phyloP scores from a whole-genome alignment of 2,329 filamentous ascomycete genomes.

The Arachnopeziza araneosa region DNA sequence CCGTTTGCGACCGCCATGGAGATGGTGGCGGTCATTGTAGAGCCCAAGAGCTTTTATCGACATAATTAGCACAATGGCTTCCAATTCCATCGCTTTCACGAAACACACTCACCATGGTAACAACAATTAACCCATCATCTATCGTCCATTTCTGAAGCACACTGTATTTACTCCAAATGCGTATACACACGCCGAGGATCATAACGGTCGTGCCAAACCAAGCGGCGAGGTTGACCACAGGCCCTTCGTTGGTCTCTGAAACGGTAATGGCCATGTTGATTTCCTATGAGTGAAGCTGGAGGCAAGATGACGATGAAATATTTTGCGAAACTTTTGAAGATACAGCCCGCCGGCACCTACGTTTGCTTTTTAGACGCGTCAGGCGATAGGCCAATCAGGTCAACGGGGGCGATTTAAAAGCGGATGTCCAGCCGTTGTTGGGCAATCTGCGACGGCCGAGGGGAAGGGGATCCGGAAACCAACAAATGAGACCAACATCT shows the following conservation, averaged over 20 bases:
- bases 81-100: neutral
- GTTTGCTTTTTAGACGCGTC: neutral
- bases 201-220: constrained; percentile 34
- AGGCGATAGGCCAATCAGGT: neutral
- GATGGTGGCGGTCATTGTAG: constrained; percentile 1
- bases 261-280: constrained; percentile 28
- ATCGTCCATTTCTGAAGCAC: constrained; percentile 11
- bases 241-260: constrained; percentile 35
- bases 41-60: neutral
- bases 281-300: neutral
- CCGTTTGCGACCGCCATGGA: constrained; percentile 13
- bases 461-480: neutral
- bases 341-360: neutral
- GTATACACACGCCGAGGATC: constrained; percentile 32
- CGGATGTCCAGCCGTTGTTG: too few relatives aligned
- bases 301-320: neutral
- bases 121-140: constrained; percentile 15
- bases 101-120: constrained; percentile 10
- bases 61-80: neutral
- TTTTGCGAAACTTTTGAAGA: neutral
- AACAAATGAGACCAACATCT: neutral
- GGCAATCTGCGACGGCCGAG: neutral
- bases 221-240: constrained; percentile 34
- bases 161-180: constrained; percentile 25
- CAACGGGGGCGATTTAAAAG: neutral